These are phyloP conservation scores for Chaetomium cochliodes DNA, from an alignment of 495 filamentous ascomycete genomes.

Conservation along the genomic window DNA sequence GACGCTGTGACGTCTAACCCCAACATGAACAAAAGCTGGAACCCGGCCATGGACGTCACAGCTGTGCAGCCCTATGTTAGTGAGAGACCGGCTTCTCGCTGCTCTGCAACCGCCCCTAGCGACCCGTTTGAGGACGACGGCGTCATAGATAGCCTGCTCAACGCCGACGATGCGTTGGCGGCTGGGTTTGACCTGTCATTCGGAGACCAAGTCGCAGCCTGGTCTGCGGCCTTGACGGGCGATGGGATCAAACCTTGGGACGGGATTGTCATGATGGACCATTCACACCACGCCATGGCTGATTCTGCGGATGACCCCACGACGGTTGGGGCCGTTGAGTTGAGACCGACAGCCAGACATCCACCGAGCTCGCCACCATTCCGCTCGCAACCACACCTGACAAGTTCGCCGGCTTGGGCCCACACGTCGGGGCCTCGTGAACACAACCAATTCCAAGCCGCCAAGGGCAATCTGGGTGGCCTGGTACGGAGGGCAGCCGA, in stretches of 20 bases:
- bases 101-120: conserved; percentile 1
- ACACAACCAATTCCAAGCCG: background rate
- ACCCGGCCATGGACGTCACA: background rate
- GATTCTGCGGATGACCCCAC: background rate
- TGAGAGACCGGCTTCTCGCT: background rate
- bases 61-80: background rate
- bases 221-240: background rate
- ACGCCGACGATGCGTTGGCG: background rate
- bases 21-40: background rate
- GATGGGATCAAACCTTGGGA: background rate
- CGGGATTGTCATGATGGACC: background rate
- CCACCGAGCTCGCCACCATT: background rate
- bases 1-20: too few relatives aligned
- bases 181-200: background rate
- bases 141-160: conserved; percentile 2
- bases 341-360: background rate
- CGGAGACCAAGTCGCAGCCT: conserved; percentile 2
- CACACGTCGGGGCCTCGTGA: background rate
- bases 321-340: background rate
- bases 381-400: background rate
- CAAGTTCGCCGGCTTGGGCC: background rate
- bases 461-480: background rate
- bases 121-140: background rate
- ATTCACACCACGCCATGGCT: background rate
- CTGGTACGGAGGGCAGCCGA: conserved; percentile 1